Evolutionary conservation across 2,329 filamentous ascomycete genomes (phyloP).

Genomic region (Botrytis sinoallii): DNA sequence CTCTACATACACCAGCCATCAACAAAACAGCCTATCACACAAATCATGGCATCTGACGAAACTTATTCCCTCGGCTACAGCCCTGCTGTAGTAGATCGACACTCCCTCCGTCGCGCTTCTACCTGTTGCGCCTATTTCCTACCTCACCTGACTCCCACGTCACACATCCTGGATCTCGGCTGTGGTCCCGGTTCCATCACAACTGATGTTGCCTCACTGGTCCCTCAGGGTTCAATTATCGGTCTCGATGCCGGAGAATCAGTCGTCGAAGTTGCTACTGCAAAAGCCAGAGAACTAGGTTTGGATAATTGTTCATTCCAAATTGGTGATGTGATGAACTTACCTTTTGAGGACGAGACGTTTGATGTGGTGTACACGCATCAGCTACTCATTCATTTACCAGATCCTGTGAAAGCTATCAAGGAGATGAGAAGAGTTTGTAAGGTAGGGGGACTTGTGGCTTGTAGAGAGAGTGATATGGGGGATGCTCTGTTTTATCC

Average conservation of each 20-base stretch:
- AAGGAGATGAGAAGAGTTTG: slow-evolving; percentile 17
- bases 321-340: slow-evolving; percentile 12
- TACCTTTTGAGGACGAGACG: slow-evolving; percentile 11
- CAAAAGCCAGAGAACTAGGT: not conserved
- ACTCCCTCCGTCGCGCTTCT: slow-evolving; percentile 13
- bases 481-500: slow-evolving; percentile 11
- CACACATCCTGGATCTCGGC: slow-evolving; percentile 10
- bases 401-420: not conserved
- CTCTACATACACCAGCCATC: not conserved
- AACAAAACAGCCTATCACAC: not conserved
- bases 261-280: not conserved
- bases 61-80: slow-evolving; percentile 14
- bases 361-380: slow-evolving; percentile 20
- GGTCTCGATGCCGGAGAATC: slow-evolving; percentile 4
- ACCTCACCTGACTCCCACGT: not conserved
- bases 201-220: slow-evolving; percentile 1
- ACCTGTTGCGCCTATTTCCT: slow-evolving; percentile 18
- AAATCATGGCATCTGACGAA: slow-evolving; percentile 8
- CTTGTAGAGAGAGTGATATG: slow-evolving; percentile 16
- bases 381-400: slow-evolving; percentile 15
- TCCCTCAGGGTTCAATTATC: slow-evolving; percentile 5
- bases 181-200: slow-evolving; percentile 18
- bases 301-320: slow-evolving; percentile 13
- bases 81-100: not conserved
- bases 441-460: slow-evolving; percentile 11